phyloP scores from a whole-genome alignment of 495 filamentous ascomycete genomes.

The Podospora anserina region DNA sequence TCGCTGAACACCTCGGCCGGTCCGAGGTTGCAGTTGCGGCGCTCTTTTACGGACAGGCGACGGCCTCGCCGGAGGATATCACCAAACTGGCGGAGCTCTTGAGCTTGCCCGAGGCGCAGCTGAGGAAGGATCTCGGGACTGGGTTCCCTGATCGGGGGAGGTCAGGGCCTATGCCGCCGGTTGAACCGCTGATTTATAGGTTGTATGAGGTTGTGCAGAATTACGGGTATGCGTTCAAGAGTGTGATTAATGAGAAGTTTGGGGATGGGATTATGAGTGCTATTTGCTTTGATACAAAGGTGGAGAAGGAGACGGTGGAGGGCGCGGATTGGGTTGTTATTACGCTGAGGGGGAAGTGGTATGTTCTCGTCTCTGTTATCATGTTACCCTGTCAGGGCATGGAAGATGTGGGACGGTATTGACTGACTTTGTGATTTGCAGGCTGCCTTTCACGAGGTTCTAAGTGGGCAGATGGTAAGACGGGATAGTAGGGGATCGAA shows the following conservation, averaged over 20 bases:
- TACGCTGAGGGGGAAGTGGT: constrained; percentile 89
- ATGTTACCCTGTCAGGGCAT: background rate
- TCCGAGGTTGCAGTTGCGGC: constrained; percentile 89
- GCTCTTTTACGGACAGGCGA: constrained; percentile 91
- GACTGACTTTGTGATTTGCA: constrained; percentile 24
- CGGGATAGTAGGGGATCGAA: background rate
- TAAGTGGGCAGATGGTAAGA: constrained; percentile 25
- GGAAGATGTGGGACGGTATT: background rate
- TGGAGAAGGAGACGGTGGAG: constrained; percentile 87
- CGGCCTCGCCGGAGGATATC: constrained; percentile 75
- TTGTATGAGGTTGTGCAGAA: constrained; percentile 98
- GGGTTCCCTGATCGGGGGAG: constrained; percentile 80
- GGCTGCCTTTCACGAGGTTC: constrained; percentile 64
- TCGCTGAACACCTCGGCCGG: constrained; percentile 72
- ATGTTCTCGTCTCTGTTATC: background rate
- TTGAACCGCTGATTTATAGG: constrained; percentile 89
- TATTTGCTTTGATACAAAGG: constrained; percentile 86
- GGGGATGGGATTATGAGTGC: constrained; percentile 99
- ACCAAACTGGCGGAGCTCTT: constrained; percentile 66
- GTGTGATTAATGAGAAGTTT: constrained; percentile 96
- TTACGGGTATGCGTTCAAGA: constrained; percentile 96
- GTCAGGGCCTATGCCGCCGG: constrained; percentile 88
- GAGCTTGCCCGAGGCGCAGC: constrained; percentile 51
- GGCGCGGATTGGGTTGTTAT: constrained; percentile 77
- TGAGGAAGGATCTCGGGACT: constrained; percentile 63